Conservation (phyloP, 805 yeast genomes). For the Starmerella vaccinii region DNA sequence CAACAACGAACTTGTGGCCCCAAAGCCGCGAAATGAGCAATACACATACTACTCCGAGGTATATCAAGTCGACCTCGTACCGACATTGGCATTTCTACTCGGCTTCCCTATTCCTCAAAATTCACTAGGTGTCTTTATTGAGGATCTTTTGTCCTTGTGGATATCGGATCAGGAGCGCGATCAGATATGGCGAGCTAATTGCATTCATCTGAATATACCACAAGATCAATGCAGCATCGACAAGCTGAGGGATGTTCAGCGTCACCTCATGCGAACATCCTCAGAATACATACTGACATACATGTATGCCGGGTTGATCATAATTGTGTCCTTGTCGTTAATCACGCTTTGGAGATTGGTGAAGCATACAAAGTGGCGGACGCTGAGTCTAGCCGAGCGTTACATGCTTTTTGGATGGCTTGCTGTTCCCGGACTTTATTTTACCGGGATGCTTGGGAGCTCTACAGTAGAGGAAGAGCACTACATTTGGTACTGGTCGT, state of each 20-base stretch:
- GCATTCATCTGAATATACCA: slow-evolving; percentile 11
- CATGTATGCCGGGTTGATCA: slow-evolving; percentile 37
- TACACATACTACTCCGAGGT: slow-evolving; percentile 46
- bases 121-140: slow-evolving; percentile 61
- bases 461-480: slow-evolving; percentile 93
- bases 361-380: neutral
- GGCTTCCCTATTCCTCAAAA: slow-evolving; percentile 62
- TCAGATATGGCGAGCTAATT: slow-evolving; percentile 25
- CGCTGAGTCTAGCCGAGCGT: neutral
- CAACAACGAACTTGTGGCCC: slow-evolving; percentile 21
- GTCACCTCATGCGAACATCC: slow-evolving; percentile 34
- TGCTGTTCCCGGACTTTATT: slow-evolving; percentile 33
- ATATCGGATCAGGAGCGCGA: slow-evolving; percentile 14
- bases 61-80: slow-evolving; percentile 64
- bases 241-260: slow-evolving; percentile 35
- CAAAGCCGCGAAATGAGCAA: slow-evolving; percentile 32
- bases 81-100: slow-evolving; percentile 51
- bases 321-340: slow-evolving; percentile 31
- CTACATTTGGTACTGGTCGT: slow-evolving; percentile 86
- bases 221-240: slow-evolving; percentile 9
- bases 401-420: slow-evolving; percentile 20
- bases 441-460: slow-evolving; percentile 64
- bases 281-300: slow-evolving; percentile 58
- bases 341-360: slow-evolving; percentile 2
- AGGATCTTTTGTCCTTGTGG: slow-evolving; percentile 48